A percentile compares a stretch with the other conserved stretches of the same genome.
These are phyloP conservation scores for Jaminaea rosea DNA, from an alignment of 1,284 basidiomycete genomes.

Conservation along the genomic window DNA sequence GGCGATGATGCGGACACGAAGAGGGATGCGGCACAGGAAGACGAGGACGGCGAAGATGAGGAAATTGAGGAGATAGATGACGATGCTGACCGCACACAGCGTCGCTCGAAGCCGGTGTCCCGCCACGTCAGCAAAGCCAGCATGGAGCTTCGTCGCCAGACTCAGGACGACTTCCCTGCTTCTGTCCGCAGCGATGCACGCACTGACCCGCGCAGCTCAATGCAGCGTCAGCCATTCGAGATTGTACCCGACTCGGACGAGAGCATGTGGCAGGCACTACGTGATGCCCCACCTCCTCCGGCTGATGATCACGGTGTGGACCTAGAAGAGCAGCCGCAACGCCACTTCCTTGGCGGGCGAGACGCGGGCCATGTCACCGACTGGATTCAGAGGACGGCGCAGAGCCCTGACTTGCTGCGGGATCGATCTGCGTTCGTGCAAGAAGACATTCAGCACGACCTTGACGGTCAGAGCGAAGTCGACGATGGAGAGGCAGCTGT, in stretches of 20 bases:
- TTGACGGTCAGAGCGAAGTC: conserved; percentile 8
- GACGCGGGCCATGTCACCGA: conserved; percentile 1
- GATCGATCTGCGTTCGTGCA: background rate
- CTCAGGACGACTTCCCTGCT: conserved; percentile 2
- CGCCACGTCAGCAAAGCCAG: conserved; percentile 11
- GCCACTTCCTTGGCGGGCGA: background rate
- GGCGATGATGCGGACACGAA: conserved; percentile 2
- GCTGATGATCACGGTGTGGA: background rate
- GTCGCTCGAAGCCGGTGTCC: background rate
- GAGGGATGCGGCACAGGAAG: background rate
- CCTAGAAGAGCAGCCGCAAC: background rate
- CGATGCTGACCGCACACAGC: conserved; percentile 1
- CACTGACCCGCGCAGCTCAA: background rate
- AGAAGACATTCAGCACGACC: conserved; percentile 3
- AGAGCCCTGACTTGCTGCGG: conserved; percentile 10
- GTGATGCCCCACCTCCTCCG: conserved; percentile 3
- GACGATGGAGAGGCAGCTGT: conserved; percentile 8
- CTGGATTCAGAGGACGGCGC: conserved; percentile 10
- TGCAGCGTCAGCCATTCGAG: background rate
- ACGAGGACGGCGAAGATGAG: background rate
- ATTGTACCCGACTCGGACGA: conserved; percentile 5
- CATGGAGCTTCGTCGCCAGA: conserved; percentile 3
- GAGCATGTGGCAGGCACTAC: conserved; percentile 4
- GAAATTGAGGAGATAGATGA: background rate
- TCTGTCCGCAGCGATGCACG: conserved; percentile 11